Evolutionary conservation across 148 eudicot genomes (phyloP).

Genomic region (Cornus florida): DNA sequence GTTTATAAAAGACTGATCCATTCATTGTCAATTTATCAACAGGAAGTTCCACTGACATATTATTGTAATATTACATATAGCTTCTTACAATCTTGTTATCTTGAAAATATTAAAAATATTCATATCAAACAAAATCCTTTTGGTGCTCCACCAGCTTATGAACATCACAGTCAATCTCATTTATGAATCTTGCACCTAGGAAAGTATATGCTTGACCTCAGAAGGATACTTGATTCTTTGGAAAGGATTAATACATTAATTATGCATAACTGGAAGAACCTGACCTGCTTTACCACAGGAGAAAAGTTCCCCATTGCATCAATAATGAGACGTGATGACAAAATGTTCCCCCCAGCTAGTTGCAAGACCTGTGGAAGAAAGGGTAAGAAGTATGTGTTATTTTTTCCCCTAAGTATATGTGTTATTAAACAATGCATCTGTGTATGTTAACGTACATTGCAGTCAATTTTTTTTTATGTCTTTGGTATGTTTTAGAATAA

Average conservation of each 20-base stretch:
- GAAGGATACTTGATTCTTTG: background rate
- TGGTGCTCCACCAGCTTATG: background rate
- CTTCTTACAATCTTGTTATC: background rate
- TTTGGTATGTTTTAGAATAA: background rate
- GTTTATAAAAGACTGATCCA: background rate
- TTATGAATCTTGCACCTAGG: background rate
- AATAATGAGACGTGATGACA: constrained; percentile 69
- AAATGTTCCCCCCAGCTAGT: constrained; percentile 60
- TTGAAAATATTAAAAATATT: background rate
- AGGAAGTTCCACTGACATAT: background rate
- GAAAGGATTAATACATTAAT: background rate
- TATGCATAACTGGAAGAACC: constrained; percentile 7
- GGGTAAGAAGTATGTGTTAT: too few relatives aligned
- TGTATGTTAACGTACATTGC: background rate
- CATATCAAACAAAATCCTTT: background rate
- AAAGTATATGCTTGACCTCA: background rate
- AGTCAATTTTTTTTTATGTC: background rate
- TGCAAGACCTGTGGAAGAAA: constrained; percentile 56
- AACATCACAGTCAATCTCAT: background rate
- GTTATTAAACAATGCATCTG: background rate
- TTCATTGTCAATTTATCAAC: background rate
- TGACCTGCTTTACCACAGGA: constrained; percentile 92
- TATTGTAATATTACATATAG: background rate
- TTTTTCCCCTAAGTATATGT: too few relatives aligned
- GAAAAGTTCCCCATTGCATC: constrained; percentile 99